Evolutionary conservation across 2,329 filamentous ascomycete genomes (phyloP), one percentile per base, ranked within the genome.

Genomic region (Aspergillus aculeatus): DNA sequence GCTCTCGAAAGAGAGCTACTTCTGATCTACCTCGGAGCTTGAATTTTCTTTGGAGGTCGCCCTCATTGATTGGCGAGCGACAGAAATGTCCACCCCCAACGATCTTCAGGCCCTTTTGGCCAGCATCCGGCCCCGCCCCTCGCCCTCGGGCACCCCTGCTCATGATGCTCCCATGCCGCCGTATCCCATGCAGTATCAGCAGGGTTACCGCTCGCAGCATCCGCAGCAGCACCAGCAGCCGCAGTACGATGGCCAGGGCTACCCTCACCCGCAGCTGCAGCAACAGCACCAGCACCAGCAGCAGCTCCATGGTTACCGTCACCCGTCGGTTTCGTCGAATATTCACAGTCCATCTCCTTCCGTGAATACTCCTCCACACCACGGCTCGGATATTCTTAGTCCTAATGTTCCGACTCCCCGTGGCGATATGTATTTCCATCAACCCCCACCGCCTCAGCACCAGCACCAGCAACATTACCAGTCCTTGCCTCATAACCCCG

Each of bases 331-430:
- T 31, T 83, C 84, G 14, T 86, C 85, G 47, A 81, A 84, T 38
- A 71, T 86, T 56, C 82, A 83, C 68, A 86, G 84, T 48, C 84
- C 85, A 53, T 81, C 82, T 10, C 77, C 78, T 44, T 44, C 38
- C 19, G 73, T 76, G 61, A 82, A 81, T 59, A 81, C 81, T 24
- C 82, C 84, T 51, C 83, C 84, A 58, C 82, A 82, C 59, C 82
- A 86, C 70, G 75, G 77, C 47, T 85, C 84, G 59, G 82, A 83
- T 62, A 78, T 87, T 66, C 80, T 87, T 71, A 87, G 84, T 69
- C 84, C 85, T 10, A 83, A 80, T 62, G 72, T 76, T 61, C 63
- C 77, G 53, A 81, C 82, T 58, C 75, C 76, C 35, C 73, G 73
- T 50, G 74, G 76, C 66, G 71, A 77, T 68, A 62, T 77, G 77